phyloP scores from a whole-genome alignment of 1,284 basidiomycete species.

The Cystobasidiaceae sp. region DNA sequence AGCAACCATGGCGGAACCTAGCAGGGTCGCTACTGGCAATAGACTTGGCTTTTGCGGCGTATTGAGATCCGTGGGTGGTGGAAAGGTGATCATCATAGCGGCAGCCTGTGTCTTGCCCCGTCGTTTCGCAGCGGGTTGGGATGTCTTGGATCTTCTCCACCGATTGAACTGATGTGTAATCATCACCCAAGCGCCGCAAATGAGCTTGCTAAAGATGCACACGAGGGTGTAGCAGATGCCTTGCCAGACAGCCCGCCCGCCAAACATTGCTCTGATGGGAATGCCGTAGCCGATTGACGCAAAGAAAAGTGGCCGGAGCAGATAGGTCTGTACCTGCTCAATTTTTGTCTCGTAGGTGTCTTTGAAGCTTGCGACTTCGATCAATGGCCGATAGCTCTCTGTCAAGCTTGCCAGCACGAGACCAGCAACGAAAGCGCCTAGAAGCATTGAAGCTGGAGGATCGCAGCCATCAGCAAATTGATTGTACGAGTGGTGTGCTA shows the following conservation, averaged over 20 bases:
- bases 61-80: background rate
- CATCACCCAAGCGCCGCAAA: constrained; percentile 44
- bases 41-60: background rate
- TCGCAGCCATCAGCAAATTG: constrained; percentile 30
- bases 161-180: background rate
- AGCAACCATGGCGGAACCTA: constrained; percentile 53
- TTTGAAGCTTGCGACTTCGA: constrained; percentile 22
- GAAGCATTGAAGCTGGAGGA: constrained; percentile 50
- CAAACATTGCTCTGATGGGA: constrained; percentile 54
- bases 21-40: constrained; percentile 42
- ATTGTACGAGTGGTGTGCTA: background rate
- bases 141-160: background rate
- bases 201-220: constrained; percentile 53
- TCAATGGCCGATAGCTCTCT: background rate
- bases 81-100: background rate
- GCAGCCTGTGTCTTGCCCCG: background rate
- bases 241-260: constrained; percentile 52
- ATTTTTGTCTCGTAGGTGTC: constrained; percentile 46
- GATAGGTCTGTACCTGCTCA: constrained; percentile 45
- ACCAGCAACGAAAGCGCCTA: constrained; percentile 52
- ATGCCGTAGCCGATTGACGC: constrained; percentile 56
- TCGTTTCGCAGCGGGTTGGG: background rate
- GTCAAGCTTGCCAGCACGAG: constrained; percentile 40
- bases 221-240: constrained; percentile 53
- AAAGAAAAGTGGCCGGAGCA: constrained; percentile 57